Evolutionary conservation across 2,329 filamentous ascomycete species (phyloP).

Genomic region (Neonectria punicea): DNA sequence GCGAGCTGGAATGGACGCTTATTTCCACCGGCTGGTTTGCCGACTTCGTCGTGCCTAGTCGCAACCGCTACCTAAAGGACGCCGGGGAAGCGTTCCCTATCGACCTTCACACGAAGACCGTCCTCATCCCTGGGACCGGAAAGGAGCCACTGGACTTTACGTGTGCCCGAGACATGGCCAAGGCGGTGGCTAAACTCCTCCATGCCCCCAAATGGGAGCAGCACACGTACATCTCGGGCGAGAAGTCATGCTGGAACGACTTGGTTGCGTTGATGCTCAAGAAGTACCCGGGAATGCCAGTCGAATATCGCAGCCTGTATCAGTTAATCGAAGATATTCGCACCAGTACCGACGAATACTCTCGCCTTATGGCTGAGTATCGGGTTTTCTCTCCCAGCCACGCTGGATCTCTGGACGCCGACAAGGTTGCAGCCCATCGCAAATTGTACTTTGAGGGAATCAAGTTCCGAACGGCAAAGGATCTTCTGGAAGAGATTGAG

Average conservation of each 20-base stretch:
- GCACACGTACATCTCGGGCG: background rate
- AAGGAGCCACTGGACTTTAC: background rate
- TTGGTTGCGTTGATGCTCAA: background rate
- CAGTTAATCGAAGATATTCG: background rate
- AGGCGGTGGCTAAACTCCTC: background rate
- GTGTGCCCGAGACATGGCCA: background rate
- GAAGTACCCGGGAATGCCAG: background rate
- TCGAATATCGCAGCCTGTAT: background rate
- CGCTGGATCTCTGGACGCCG: background rate
- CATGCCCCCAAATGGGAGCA: background rate
- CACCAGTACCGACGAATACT: background rate
- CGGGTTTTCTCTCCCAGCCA: background rate
- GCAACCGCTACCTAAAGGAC: background rate
- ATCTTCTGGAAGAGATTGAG: background rate
- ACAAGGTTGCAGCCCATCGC: background rate
- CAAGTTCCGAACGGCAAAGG: background rate
- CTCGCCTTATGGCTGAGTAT: background rate
- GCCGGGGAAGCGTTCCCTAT: background rate
- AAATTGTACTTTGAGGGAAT: background rate
- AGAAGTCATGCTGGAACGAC: background rate
- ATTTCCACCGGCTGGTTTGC: constrained; percentile 27
- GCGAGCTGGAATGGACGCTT: constrained; percentile 30
- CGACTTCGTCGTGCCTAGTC: constrained; percentile 17
- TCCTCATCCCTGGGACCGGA: background rate
- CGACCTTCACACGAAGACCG: background rate